A percentile compares a stretch with the other conserved stretches of the same genome.
Conservation (phyloP, 2,329 filamentous ascomycete species). For the Claviceps citrina region DNA sequence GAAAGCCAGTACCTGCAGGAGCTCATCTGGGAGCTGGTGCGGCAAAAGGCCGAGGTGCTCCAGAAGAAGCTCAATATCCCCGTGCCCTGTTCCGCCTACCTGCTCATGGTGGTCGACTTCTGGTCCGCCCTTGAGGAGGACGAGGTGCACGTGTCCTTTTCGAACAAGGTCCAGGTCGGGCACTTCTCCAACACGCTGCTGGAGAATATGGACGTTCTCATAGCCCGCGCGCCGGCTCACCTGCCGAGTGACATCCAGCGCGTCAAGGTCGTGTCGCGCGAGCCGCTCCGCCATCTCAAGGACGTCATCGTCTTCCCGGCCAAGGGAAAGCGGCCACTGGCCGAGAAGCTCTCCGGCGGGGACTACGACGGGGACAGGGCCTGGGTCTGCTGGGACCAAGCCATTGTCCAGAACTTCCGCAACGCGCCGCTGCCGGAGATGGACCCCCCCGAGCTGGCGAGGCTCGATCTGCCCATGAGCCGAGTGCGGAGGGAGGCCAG, state of each 20-base stretch:
- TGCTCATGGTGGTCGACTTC: constrained; percentile 57
- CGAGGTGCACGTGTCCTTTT: constrained; percentile 55
- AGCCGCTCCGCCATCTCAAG: constrained; percentile 49
- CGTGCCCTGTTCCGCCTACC: constrained; percentile 44
- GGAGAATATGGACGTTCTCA: constrained; percentile 44
- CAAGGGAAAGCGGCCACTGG: constrained; percentile 45
- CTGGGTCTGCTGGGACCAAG: constrained; percentile 60
- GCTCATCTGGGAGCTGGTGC: constrained; percentile 30
- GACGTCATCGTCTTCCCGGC: constrained; percentile 68
- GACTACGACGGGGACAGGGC: constrained; percentile 72
- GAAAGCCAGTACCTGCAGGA: constrained; percentile 33
- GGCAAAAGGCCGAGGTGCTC: constrained; percentile 36
- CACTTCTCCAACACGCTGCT: constrained; percentile 38
- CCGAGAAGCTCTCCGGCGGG: constrained; percentile 58
- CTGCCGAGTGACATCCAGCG: constrained; percentile 59
- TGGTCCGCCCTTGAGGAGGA: constrained; percentile 41
- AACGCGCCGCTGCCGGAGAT: constrained; percentile 30
- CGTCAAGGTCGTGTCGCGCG: constrained; percentile 42
- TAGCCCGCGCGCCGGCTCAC: constrained; percentile 55
- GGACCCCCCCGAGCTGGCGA: constrained; percentile 23
- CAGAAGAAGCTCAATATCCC: constrained; percentile 43
- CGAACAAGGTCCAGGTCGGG: constrained; percentile 42
- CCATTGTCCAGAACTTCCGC: constrained; percentile 48
- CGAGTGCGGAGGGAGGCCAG: not conserved
- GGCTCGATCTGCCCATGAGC: not conserved